Conservation (phyloP, 2,329 filamentous ascomycete genomes). For the Ophiostoma himal-ulmi region DNA sequence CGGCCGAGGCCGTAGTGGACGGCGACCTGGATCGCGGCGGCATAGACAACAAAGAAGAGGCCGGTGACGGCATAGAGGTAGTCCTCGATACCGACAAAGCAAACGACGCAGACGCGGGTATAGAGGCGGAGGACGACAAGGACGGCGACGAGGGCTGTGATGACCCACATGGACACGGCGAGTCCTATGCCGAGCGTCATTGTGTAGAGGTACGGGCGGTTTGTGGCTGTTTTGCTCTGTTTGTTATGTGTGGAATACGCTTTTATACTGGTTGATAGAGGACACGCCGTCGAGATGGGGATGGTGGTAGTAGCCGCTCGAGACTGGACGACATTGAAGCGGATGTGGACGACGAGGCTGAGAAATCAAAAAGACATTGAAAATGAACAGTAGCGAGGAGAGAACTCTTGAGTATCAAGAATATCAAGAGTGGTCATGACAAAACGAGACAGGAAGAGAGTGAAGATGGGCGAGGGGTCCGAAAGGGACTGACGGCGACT, state of each 20-base stretch:
- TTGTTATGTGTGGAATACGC: not conserved
- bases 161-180: constrained; percentile 35
- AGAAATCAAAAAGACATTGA: not conserved
- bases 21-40: constrained; percentile 35
- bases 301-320: not conserved
- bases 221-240: not conserved
- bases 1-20: constrained; percentile 34
- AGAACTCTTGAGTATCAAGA: not conserved
- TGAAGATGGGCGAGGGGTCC: not conserved
- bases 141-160: constrained; percentile 32
- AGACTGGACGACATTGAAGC: not conserved
- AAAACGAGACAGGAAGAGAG: not conserved
- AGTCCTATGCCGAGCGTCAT: constrained; percentile 30
- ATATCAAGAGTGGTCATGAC: not conserved
- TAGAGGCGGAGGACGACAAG: constrained; percentile 36
- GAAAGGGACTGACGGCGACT: not conserved
- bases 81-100: constrained; percentile 30
- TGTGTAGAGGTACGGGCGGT: not conserved
- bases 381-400: not conserved
- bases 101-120: constrained; percentile 35
- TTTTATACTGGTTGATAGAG: not conserved
- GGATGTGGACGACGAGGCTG: not conserved
- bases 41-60: constrained; percentile 35
- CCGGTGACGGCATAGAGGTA: constrained; percentile 3
- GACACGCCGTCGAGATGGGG: not conserved